A percentile compares a stretch with the other conserved stretches of the same genome.
Conservation (phyloP, 768 basidiomycete genomes). For the Mycena galericulata region DNA sequence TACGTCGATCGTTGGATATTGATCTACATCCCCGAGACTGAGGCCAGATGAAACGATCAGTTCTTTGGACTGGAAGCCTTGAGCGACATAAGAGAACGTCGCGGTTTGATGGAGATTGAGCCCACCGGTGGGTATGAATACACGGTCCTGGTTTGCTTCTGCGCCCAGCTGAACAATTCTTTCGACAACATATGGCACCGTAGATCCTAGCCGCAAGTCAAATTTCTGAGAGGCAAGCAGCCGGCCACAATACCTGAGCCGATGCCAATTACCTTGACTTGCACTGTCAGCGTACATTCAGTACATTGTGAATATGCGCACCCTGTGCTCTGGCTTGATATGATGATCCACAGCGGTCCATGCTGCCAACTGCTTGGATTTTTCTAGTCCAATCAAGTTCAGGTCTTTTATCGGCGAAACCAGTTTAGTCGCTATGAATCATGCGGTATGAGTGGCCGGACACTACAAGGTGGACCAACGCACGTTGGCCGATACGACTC, state of each 20-base stretch:
- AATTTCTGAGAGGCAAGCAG: slow-evolving; percentile 16
- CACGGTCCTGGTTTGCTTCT: slow-evolving; percentile 79
- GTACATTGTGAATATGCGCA: slow-evolving; percentile 46
- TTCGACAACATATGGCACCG: slow-evolving; percentile 97
- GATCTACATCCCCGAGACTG: slow-evolving; percentile 88
- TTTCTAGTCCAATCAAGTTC: slow-evolving; percentile 69
- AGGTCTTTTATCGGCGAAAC: slow-evolving; percentile 35
- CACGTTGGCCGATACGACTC: slow-evolving; percentile 33
- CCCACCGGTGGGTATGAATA: slow-evolving; percentile 91
- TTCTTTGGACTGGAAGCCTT: slow-evolving; percentile 95
- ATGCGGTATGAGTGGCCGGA: background rate
- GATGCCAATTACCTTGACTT: slow-evolving; percentile 83
- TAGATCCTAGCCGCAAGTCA: slow-evolving; percentile 70
- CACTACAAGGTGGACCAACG: slow-evolving; percentile 16
- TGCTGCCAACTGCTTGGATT: slow-evolving; percentile 91
- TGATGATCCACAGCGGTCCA: slow-evolving; percentile 95
- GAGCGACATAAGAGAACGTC: background rate
- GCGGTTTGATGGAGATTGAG: background rate
- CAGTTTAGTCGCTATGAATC: slow-evolving; percentile 26
- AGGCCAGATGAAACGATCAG: slow-evolving; percentile 87
- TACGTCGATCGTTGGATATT: slow-evolving; percentile 92
- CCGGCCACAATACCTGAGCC: slow-evolving; percentile 72
- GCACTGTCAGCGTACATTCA: slow-evolving; percentile 9
- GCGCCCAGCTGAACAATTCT: slow-evolving; percentile 88
- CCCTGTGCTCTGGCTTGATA: slow-evolving; percentile 85